phyloP scores from a whole-genome alignment of 108 stramenopile genomes.

The Skeletonema costatum region DNA sequence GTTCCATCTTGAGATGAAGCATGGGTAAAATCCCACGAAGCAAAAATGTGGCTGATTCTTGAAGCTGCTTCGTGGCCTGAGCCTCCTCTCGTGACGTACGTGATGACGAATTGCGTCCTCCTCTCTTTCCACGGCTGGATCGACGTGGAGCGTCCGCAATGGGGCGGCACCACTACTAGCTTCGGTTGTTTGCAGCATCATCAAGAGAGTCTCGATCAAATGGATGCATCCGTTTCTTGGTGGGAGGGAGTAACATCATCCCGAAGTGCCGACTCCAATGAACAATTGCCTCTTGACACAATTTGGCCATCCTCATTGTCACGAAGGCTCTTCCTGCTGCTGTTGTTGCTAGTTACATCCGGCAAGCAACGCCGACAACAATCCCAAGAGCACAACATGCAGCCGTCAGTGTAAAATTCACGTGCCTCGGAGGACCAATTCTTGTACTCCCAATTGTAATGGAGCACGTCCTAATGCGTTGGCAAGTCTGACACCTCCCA shows the following conservation, averaged over 20 bases:
- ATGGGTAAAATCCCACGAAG: slow-evolving; percentile 66
- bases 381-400: slow-evolving; percentile 50
- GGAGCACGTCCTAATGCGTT: slow-evolving; percentile 35
- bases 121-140: slow-evolving; percentile 4
- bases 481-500: slow-evolving; percentile 30
- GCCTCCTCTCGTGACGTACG: not conserved
- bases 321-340: not conserved
- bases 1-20: slow-evolving; percentile 55
- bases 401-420: slow-evolving; percentile 66
- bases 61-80: slow-evolving; percentile 7
- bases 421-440: slow-evolving; percentile 72
- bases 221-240: not conserved
- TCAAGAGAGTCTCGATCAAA: not conserved
- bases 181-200: not conserved
- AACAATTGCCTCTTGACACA: slow-evolving; percentile 18
- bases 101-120: not conserved
- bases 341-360: not conserved
- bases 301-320: not conserved
- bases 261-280: slow-evolving; percentile 38
- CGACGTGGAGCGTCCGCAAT: not conserved
- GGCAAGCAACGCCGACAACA: slow-evolving; percentile 45
- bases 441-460: slow-evolving; percentile 61
- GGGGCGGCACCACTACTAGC: not conserved
- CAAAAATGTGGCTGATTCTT: slow-evolving; percentile 58
- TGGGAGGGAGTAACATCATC: slow-evolving; percentile 8